phyloP scores from a whole-genome alignment of 345 rosid genomes.

The Zanthoxylum bungeanum region DNA sequence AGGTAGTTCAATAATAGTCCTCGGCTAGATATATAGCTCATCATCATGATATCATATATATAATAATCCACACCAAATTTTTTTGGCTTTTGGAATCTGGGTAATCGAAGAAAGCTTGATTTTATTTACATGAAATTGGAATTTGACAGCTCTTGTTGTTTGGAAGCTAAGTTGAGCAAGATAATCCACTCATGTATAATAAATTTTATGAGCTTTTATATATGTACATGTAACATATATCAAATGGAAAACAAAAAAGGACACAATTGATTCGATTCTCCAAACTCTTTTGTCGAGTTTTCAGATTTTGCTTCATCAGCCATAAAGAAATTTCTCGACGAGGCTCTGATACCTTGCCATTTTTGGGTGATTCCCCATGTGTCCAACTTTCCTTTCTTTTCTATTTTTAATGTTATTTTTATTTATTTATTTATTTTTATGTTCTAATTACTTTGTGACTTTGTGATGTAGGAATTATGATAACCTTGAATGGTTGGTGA shows the following conservation, averaged over 20 bases:
- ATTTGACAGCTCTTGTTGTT: background rate
- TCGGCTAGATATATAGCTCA: no score
- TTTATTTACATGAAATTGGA: background rate
- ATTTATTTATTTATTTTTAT: background rate
- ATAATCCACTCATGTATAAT: background rate
- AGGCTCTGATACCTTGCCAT: background rate
- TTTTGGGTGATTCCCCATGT: background rate
- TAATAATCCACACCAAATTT: background rate
- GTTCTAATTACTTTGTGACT: background rate
- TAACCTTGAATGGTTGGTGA: background rate
- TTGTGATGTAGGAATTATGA: background rate
- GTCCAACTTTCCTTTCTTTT: background rate
- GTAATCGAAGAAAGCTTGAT: background rate
- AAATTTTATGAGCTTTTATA: background rate
- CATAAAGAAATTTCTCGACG: background rate
- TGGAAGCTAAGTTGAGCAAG: background rate
- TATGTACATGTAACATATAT: no score
- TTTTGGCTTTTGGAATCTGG: background rate
- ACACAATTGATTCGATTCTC: background rate
- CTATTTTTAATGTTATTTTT: background rate
- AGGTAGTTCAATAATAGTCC: no score
- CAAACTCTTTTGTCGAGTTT: background rate
- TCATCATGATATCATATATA: no score
- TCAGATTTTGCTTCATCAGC: background rate
- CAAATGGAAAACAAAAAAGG: background rate